Evolutionary conservation across 2,329 filamentous ascomycete genomes (phyloP), one percentile per base, ranked within the genome.

Genomic region (Fusarium praegraminearum): DNA sequence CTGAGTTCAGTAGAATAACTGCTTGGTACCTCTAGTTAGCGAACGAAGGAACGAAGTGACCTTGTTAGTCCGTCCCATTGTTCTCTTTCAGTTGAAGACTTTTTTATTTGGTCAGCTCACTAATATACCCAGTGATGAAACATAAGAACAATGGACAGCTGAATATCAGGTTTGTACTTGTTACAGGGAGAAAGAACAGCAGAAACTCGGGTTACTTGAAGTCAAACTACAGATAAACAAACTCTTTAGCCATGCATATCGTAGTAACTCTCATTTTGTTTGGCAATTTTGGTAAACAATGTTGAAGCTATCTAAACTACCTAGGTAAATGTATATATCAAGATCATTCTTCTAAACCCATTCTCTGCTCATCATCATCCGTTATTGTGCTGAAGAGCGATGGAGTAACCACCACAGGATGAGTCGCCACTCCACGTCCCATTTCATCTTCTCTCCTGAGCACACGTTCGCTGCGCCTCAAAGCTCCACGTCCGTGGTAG

Each of bases 381-480:
- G 24, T 38, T 12, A 30, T 40, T 10, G 24, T 58, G 18, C 11
- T 54, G n/a, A 50, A 22, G 15, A 38, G 30, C 9, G 44, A n/a
- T 9, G 53, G 62, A 33, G 30, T 20, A 45, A 36, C 44, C 2
- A 45, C 41, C 1, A 43, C 16, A 16, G 35, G 33, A 44, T 51
- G 45, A 16, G 40, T 28, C 18, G 36, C 30, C 12, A 50, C 44
- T 9, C 46, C 47, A 7, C 35, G 40, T 2, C 46, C 61, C 20
- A 51, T 30, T 15, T 20, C 47, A 18, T 52, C 44, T 11, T 46
- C 28, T 13, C 36, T 60, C 26, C 54, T 65, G 12, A 49, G 36
- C 7, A 60, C 24, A 13, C 43, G 44, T 7, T 33, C 15, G n/a
- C 41, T 50, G 2, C 41, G 28, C 30, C 57, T 61, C 5, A 36